Conservation (phyloP, 768 basidiomycete genomes). For the Ramaria sp. region DNA sequence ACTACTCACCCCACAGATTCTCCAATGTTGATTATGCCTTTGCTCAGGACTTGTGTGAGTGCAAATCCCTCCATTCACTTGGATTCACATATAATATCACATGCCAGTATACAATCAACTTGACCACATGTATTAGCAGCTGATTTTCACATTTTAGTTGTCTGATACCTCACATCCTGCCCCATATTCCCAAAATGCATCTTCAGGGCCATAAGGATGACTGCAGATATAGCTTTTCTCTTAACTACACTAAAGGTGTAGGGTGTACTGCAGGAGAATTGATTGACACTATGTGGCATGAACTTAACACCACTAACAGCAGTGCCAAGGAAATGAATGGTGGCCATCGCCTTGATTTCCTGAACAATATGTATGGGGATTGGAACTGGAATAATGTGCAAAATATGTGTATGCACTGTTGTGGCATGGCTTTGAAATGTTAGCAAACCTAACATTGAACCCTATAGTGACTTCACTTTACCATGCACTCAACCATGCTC, state of each 20-base stretch:
- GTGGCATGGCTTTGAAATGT: too few species aligned
- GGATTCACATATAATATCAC: constrained; percentile 13
- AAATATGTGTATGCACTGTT: neutral
- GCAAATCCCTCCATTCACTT: neutral
- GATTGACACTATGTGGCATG: constrained; percentile 9
- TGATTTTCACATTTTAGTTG: constrained; percentile 10
- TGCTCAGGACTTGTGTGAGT: neutral
- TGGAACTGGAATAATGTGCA: constrained; percentile 13
- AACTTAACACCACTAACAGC: constrained; percentile 10
- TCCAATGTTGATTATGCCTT: neutral
- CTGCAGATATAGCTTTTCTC: neutral
- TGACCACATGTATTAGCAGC: constrained; percentile 9
- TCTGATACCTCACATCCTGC: constrained; percentile 2
- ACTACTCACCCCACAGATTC: neutral
- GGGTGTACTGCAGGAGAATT: neutral
- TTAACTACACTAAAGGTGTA: neutral
- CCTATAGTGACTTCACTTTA: too few species aligned
- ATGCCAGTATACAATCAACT: constrained; percentile 12
- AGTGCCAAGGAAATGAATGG: constrained; percentile 14
- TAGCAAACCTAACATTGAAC: too few species aligned
- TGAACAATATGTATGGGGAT: constrained; percentile 6
- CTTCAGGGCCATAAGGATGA: constrained; percentile 13
- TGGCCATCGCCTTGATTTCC: constrained; percentile 12
- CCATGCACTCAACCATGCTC: too few species aligned
- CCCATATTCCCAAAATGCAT: constrained; percentile 14